Base-by-base conservation (phyloP, 441 rosid species). In the Mallotus repandus region DNA sequence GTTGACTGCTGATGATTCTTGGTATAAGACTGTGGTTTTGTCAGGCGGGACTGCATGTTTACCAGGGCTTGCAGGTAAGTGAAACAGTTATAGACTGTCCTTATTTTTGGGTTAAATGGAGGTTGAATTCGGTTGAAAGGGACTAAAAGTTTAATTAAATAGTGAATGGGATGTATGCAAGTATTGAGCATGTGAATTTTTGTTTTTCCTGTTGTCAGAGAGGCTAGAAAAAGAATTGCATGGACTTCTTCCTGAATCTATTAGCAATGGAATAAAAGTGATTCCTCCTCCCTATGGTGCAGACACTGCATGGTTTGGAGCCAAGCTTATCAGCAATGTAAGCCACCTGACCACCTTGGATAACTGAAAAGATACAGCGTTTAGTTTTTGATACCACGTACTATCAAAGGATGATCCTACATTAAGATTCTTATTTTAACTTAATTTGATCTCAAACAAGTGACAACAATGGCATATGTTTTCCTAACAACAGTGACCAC, bases 11-110 rank as follows among this genome's bases (percentile, higher is more conserved):
- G 94, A 92, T 50, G 87, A 83, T 82, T 69, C 88, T 77, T 92
- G 99, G 99, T 94, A 84, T 87, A 94, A 91, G 86, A 92, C 96
- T 41, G 86, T 94, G 73, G 91, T 92, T 75, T 70, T 94, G 80
- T 77, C 93, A 4, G 98, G 97, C 60, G 96, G 97, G 66, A 83
- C 86, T 49, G 93, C 93, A 1, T 89, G 96, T 83, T 85, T 94
- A 72, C 93, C 97, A 14, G 98, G 99, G 63, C 88, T 92, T 55
- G 84, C 93, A 84, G 98, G 99, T 92, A 11, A 43, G 14, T 45
- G 43, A 56, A 9, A 16, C 60, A 21, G 0, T 19, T 2, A 0
- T 45, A 6, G 25, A 12, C 12, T 46, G 7, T 11, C 32, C 22
- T 18, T 29, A 9, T 8, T 19, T 6, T 29, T 61, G 46, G 16